phyloP scores from a whole-genome alignment of 306 rosid genomes.

The Quercus wislizeni region DNA sequence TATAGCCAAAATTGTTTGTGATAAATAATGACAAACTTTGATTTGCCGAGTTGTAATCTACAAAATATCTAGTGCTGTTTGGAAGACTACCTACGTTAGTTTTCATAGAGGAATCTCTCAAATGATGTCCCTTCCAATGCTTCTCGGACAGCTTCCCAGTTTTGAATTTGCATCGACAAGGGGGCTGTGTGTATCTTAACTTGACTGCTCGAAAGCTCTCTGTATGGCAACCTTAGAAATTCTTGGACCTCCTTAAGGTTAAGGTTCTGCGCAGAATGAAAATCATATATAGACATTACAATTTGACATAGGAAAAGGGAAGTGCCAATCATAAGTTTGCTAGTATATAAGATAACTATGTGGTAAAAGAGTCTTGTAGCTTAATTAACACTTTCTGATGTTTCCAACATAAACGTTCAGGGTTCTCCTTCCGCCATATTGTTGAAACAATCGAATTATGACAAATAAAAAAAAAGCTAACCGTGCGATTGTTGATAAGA shows the following conservation, averaged over 20 bases:
- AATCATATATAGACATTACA: neutral
- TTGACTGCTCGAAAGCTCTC: conserved; percentile 51
- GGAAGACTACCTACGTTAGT: neutral
- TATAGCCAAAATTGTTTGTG: neutral
- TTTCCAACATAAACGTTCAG: too few species aligned
- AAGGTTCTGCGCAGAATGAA: conserved; percentile 35
- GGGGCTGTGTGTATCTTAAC: conserved; percentile 59
- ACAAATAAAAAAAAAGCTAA: conserved; percentile 6
- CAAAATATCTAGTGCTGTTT: neutral
- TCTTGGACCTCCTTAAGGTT: conserved; percentile 60
- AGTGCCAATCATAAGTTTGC: neutral
- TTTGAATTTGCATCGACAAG: conserved; percentile 46
- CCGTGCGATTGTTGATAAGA: conserved; percentile 52
- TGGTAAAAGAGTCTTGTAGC: too few species aligned
- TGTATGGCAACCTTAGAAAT: conserved; percentile 51
- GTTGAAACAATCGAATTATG: too few species aligned
- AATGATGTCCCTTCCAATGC: conserved; percentile 40
- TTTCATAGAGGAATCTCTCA: conserved; percentile 33
- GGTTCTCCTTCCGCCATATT: too few species aligned
- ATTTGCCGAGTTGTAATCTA: conserved; percentile 1
- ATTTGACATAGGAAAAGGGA: neutral
- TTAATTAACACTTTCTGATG: too few species aligned
- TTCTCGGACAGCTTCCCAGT: conserved; percentile 54
- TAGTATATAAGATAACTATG: neutral
- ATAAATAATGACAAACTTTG: neutral